A percentile compares a stretch with the other conserved stretches of the same genome.
Conservation (phyloP, 2,329 filamentous ascomycete species). For the Colletotrichum zoysiae region DNA sequence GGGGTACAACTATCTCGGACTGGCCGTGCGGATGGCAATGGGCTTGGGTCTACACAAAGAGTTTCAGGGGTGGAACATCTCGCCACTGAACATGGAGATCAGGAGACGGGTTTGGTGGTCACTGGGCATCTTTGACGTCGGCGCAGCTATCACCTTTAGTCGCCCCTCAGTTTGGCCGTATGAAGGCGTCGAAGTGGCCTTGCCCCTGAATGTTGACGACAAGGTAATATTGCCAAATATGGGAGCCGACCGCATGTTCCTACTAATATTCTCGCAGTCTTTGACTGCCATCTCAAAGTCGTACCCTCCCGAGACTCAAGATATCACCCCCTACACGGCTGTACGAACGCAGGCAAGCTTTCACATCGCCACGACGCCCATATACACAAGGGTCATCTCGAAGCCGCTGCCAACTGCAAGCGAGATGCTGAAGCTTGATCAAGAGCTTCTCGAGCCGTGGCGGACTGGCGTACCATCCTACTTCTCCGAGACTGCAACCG, state of each 20-base stretch:
- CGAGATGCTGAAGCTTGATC: slow-evolving; percentile 57
- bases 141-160: slow-evolving; percentile 56
- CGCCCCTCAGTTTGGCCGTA: slow-evolving; percentile 47
- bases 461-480: slow-evolving; percentile 51
- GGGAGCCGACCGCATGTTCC: neutral
- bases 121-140: slow-evolving; percentile 58
- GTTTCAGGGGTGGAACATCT: slow-evolving; percentile 51
- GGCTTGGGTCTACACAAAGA: slow-evolving; percentile 63
- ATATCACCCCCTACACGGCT: slow-evolving; percentile 58
- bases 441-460: slow-evolving; percentile 55
- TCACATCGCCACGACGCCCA: slow-evolving; percentile 57
- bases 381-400: slow-evolving; percentile 61
- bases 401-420: slow-evolving; percentile 56
- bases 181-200: slow-evolving; percentile 46
- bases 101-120: slow-evolving; percentile 54
- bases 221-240: slow-evolving; percentile 16
- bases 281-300: slow-evolving; percentile 52
- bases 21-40: slow-evolving; percentile 62
- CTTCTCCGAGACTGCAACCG: slow-evolving; percentile 49
- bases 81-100: slow-evolving; percentile 50
- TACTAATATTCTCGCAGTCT: slow-evolving; percentile 4
- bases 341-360: slow-evolving; percentile 59
- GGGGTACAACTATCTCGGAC: slow-evolving; percentile 62
- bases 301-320: slow-evolving; percentile 52
- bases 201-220: slow-evolving; percentile 52